Conservation (phyloP, 2,329 filamentous ascomycete genomes). For the Coniochaeta sp. region DNA sequence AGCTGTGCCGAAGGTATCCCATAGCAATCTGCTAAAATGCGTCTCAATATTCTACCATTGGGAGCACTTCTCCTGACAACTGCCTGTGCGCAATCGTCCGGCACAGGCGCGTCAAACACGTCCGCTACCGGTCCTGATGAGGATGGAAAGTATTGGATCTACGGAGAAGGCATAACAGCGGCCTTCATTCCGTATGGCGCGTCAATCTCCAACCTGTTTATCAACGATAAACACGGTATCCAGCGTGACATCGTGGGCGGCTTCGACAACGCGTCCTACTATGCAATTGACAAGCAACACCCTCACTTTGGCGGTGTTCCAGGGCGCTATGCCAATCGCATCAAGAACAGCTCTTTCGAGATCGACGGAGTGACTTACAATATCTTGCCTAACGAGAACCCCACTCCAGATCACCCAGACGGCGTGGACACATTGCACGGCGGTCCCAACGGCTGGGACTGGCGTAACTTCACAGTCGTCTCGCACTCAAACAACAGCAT, state of each 20-base stretch:
- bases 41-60: conserved; percentile 7
- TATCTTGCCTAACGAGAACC: conserved; percentile 56
- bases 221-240: conserved; percentile 61
- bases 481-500: conserved; percentile 59
- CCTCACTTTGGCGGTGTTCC: conserved; percentile 67
- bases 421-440: conserved; percentile 62
- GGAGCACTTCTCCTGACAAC: conserved; percentile 22
- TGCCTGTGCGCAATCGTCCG: conserved; percentile 12
- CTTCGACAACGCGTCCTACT: conserved; percentile 70
- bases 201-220: conserved; percentile 61
- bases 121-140: conserved; percentile 33
- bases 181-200: conserved; percentile 70
- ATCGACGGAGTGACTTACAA: conserved; percentile 57
- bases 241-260: conserved; percentile 65
- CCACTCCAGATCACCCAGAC: conserved; percentile 36
- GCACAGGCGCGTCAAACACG: not conserved
- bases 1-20: not conserved
- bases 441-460: conserved; percentile 67
- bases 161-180: conserved; percentile 57
- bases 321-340: conserved; percentile 73
- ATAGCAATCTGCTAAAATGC: not conserved
- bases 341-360: conserved; percentile 66
- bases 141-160: conserved; percentile 65
- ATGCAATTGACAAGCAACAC: conserved; percentile 55
- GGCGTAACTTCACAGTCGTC: conserved; percentile 70